Evolutionary conservation across 1,139 yeast genomes (phyloP), one percentile per base, ranked within the genome.

Genomic region (Pichia sp.): DNA sequence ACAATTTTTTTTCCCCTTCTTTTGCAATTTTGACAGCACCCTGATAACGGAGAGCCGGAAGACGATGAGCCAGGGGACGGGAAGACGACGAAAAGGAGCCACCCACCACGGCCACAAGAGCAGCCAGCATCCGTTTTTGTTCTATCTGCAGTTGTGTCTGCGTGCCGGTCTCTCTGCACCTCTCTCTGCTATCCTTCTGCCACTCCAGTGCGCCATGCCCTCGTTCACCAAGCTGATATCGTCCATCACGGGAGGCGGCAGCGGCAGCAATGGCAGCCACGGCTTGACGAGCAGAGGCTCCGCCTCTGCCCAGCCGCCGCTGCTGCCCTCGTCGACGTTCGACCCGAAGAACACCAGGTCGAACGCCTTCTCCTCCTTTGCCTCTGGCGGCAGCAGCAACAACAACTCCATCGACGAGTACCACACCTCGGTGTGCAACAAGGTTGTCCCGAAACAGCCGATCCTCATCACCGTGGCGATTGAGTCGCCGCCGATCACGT

Each of bases 401-500:
- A 44, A 44, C 33, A 44, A 44, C 17, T 12, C 45, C 27, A 42
- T 7, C 6, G 70, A 67, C 40, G 49, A 58, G 27, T 67, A 66
- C 43, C 71, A 67, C 46, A 57, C 65, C 0, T 51, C 51, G 4
- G 52, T 55, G 14, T 56, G 67, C 48, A 67, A 67, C 49, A 61
- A 57, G 51, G 50, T 59, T 7, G 58, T 58, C 27, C 62, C 64
- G 16, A 49, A 60, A 10, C 59, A 64, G 2, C 79, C 80, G 1
- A 71, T 81, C 36, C 74, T 77, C 52, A 72, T 92, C 33, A 69
- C 82, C 1, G 78, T 93, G 49, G 76, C 79, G 46, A 75, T 93
- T 33, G 99, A 93, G 67, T 85, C 95, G 0, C 98, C 99, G 0
- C 99, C 99, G 0, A 76, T 92, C 41, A 82, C 90, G 41, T 72